Conservation (phyloP, 2,329 filamentous ascomycete species). For the Paecilomyces niveus region DNA sequence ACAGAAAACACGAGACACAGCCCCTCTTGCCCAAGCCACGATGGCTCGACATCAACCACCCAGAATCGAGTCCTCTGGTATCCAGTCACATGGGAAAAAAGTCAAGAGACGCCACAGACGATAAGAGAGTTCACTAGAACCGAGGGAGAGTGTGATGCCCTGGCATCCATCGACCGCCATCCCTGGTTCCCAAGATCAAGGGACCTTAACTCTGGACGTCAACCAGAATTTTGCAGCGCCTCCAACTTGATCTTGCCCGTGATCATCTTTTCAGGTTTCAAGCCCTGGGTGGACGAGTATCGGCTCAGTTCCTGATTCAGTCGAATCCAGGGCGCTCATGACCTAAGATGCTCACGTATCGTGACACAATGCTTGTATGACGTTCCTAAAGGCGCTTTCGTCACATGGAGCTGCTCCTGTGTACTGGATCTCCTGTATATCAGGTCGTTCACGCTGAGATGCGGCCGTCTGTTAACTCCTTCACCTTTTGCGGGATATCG, state of each 20-base stretch:
- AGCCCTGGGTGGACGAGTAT: slow-evolving; percentile 30
- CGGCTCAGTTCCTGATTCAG: background rate
- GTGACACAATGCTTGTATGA: slow-evolving; percentile 45
- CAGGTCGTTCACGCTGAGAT: slow-evolving; percentile 48
- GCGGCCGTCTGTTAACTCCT: slow-evolving; percentile 44
- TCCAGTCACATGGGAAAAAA: background rate
- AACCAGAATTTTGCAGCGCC: no score
- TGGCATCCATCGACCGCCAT: no score
- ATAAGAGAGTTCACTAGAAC: no score
- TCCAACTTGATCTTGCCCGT: slow-evolving; percentile 51
- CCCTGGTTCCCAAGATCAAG: background rate
- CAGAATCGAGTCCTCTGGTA: no score
- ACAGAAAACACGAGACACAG: background rate
- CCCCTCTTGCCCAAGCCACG: background rate
- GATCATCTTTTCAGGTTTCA: slow-evolving; percentile 54
- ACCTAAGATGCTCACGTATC: slow-evolving; percentile 7
- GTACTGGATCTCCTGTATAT: slow-evolving; percentile 41
- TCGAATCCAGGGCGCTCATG: no score
- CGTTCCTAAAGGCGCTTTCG: slow-evolving; percentile 49
- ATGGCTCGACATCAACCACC: no score
- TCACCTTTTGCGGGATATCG: slow-evolving; percentile 40
- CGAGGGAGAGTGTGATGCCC: no score
- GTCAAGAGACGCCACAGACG: no score
- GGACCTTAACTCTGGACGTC: no score
- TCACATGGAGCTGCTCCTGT: slow-evolving; percentile 44